These are phyloP conservation scores for Boletus vinaceobasis DNA, from an alignment of 768 basidiomycete species.

Conservation along the genomic window DNA sequence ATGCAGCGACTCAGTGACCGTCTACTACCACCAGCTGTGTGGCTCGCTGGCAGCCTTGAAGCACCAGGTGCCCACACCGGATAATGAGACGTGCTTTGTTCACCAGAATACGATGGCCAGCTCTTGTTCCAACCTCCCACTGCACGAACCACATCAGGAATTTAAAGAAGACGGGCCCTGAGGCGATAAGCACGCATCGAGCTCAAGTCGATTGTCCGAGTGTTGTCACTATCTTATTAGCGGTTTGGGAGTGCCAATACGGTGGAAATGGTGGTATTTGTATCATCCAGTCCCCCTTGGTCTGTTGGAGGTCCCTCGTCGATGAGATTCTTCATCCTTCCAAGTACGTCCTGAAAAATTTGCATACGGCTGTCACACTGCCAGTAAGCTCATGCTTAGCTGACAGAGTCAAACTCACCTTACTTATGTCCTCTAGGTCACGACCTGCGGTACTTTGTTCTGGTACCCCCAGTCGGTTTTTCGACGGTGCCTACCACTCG, in stretches of 20 bases:
- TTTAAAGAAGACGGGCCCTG: background rate
- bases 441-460: background rate
- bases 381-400: background rate
- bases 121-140: background rate
- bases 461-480: background rate
- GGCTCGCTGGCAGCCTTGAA: background rate
- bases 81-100: background rate
- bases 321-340: background rate
- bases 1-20: no score
- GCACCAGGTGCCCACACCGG: no score
- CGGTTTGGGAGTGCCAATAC: background rate
- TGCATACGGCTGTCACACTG: background rate
- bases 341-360: background rate
- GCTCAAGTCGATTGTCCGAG: background rate
- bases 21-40: background rate
- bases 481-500: background rate
- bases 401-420: background rate
- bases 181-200: background rate
- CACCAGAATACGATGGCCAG: background rate
- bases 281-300: background rate
- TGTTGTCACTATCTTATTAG: background rate
- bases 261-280: background rate
- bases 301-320: background rate
- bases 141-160: background rate
- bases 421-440: background rate